Base-by-base conservation (phyloP, 306 rosid genomes). In the Lupinus albus region DNA sequence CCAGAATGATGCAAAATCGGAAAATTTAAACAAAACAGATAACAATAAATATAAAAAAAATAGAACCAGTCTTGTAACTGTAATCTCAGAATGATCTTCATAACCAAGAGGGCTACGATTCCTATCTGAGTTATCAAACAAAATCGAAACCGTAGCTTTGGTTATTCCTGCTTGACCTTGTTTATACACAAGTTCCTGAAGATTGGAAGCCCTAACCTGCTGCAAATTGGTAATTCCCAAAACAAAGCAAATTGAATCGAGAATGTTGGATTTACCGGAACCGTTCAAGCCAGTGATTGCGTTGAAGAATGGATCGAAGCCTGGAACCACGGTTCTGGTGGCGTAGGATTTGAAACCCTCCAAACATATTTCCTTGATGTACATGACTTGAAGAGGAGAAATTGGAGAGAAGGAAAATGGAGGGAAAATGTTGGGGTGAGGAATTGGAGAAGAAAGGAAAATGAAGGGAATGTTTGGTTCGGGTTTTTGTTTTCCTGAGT, bases 301-400 rank as follows among this genome's bases (percentile, higher is more conserved):
- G 68, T 93, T 93, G 87, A 89, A 93, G 67, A 69, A 87, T 0
- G 86, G 94, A 49, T 93, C 97, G 61, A 93, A 93, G 1, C 98
- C 96, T 0, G 91, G 91, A 32, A 93, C 96, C 3, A 89, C 91
- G 0, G 98, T 93, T 79, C 94, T 81, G 12, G 90, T 93, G 46
- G 96, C 98, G 72, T 89, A 93, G 7, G 98, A 93, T 76, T 93
- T 93, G 87, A 93, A 93, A n/a, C 98, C 98, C 72, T 93, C 98
- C 69, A 93, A 64, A 84, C 94, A 88, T 6, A 89, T 17, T 69
- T 93, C 98, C 79, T 93, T 88, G 79, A 93, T 77, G 84, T 84
- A 62, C 98, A 93, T 93, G 2, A 25, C 4, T 25, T 25, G 30
- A 25, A 25, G 4, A 1, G 4, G 30, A 4, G 30, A 4, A 25